These are phyloP conservation scores for Rhodotorula sp. DNA, from an alignment of 1,284 basidiomycete species.

Conservation along the genomic window DNA sequence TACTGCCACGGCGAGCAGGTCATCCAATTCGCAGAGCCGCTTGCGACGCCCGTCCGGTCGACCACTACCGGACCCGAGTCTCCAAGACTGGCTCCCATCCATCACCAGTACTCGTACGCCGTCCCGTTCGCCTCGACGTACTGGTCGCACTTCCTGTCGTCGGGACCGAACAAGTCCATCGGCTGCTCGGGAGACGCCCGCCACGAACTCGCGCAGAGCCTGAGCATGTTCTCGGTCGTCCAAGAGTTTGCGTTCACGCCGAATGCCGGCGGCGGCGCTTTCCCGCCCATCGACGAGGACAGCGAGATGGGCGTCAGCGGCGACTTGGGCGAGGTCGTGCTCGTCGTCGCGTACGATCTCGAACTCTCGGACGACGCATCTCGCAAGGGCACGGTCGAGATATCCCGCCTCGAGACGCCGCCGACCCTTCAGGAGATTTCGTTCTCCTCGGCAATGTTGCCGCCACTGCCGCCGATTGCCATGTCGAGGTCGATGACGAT, in stretches of 20 bases:
- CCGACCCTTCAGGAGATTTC: background rate
- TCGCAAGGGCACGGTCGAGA: constrained; percentile 11
- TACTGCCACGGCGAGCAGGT: constrained; percentile 44
- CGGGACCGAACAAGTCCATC: constrained; percentile 23
- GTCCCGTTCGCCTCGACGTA: constrained; percentile 49
- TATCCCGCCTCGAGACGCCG: constrained; percentile 15
- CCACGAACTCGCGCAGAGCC: constrained; percentile 46
- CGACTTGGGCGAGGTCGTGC: constrained; percentile 49
- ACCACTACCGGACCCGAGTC: background rate
- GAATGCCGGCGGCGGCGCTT: background rate
- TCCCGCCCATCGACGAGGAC: background rate
- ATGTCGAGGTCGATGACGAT: constrained; percentile 8
- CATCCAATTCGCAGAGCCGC: constrained; percentile 29
- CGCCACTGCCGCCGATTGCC: background rate
- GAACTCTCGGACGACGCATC: constrained; percentile 30
- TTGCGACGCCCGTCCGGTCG: constrained; percentile 4
- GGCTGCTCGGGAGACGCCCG: constrained; percentile 44
- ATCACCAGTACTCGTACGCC: constrained; percentile 24
- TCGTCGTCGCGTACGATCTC: constrained; percentile 50
- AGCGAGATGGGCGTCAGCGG: constrained; percentile 4
- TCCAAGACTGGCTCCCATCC: background rate
- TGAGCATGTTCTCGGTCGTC: constrained; percentile 48
- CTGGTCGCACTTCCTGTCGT: constrained; percentile 46
- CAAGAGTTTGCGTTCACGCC: constrained; percentile 48
- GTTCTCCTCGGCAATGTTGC: no score